These are phyloP conservation scores for Amphirosellinia nigrospora DNA, from an alignment of 495 filamentous ascomycete genomes.

Conservation along the genomic window DNA sequence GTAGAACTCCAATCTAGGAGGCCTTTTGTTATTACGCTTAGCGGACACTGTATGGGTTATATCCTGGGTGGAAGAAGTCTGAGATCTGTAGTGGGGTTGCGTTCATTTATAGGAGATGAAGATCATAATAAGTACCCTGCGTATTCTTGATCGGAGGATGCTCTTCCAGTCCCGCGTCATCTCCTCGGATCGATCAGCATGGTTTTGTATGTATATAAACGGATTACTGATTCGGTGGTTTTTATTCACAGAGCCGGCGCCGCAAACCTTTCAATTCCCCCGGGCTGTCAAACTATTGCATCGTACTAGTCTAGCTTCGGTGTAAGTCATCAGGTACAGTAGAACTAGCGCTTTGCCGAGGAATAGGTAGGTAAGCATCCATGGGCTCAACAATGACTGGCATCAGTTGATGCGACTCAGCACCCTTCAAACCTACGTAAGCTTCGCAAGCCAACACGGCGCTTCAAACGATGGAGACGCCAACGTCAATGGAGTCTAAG, in stretches of 20 bases:
- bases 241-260: background rate
- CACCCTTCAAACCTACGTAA: background rate
- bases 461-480: background rate
- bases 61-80: background rate
- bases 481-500: background rate
- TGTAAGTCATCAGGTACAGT: conserved; percentile 2
- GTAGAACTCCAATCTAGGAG: background rate
- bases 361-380: background rate
- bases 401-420: conserved; percentile 1
- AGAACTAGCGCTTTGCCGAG: background rate
- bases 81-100: background rate
- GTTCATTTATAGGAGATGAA: conserved; percentile 9
- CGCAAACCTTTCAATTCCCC: background rate
- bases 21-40: background rate
- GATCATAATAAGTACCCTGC: conserved; percentile 12
- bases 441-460: background rate
- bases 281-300: background rate
- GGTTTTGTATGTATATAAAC: background rate
- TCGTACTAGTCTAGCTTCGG: background rate
- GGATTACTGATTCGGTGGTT: background rate
- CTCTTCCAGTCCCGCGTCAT: background rate
- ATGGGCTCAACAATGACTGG: background rate
- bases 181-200: conserved; percentile 4
- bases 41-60: conserved; percentile 1
- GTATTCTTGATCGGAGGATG: background rate